These are phyloP conservation scores for Nakataea oryzae DNA, from an alignment of 2,329 filamentous ascomycete species.

Conservation along the genomic window DNA sequence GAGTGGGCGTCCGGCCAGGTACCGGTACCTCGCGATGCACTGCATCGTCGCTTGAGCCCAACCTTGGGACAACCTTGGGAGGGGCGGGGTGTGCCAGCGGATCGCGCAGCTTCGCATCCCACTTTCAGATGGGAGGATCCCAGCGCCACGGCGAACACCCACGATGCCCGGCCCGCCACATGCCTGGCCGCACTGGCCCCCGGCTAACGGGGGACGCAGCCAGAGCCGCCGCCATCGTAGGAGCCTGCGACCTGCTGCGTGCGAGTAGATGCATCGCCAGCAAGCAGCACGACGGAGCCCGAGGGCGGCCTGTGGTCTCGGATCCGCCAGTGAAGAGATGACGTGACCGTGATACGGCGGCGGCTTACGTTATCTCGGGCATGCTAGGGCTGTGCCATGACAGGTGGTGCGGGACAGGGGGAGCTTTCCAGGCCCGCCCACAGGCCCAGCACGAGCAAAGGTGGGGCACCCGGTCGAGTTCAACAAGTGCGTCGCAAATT, in stretches of 20 bases:
- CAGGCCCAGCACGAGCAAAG: not conserved
- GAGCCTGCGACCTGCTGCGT: not conserved
- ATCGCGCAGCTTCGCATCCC: not conserved
- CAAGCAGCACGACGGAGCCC: not conserved
- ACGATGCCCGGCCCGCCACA: not conserved
- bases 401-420: no score
- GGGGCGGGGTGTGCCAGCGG: not conserved
- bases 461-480: not conserved
- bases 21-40: slow-evolving; percentile 6
- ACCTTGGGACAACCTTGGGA: not conserved
- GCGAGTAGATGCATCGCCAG: not conserved
- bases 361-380: not conserved
- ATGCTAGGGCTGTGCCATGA: no score
- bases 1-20: slow-evolving; percentile 1
- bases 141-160: not conserved
- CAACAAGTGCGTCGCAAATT: not conserved
- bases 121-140: not conserved
- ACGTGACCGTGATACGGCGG: not conserved
- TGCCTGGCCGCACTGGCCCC: not conserved
- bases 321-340: not conserved
- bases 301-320: not conserved
- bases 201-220: not conserved
- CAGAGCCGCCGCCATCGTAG: no score
- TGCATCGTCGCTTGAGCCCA: not conserved
- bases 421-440: no score